These are phyloP conservation scores for Hymenoscyphus infarciens DNA, from an alignment of 2,329 filamentous ascomycete species.

Conservation along the genomic window DNA sequence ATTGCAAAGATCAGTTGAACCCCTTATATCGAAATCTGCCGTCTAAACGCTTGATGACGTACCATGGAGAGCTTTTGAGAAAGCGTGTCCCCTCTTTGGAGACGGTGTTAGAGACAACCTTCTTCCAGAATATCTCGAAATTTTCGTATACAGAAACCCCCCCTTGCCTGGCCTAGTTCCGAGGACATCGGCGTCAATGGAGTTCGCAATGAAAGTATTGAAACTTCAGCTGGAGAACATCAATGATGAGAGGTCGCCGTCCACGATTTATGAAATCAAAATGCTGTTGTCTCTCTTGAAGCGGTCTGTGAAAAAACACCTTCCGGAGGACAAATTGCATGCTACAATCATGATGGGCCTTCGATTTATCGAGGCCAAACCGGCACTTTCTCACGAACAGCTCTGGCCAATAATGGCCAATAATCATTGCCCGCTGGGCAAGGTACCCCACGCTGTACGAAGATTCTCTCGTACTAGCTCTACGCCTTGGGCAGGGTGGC, in stretches of 20 bases:
- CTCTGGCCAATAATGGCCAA: no score
- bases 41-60: constrained; percentile 6
- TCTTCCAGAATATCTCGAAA: constrained; percentile 13
- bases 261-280: constrained; percentile 12
- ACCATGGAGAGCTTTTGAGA: constrained; percentile 12
- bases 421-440: no score
- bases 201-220: constrained; percentile 17
- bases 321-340: constrained; percentile 11
- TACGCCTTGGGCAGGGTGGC: no score
- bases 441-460: no score
- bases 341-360: constrained; percentile 15
- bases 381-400: no score
- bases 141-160: constrained; percentile 14
- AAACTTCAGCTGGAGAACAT: constrained; percentile 14
- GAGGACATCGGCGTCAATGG: constrained; percentile 19
- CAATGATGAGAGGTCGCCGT: constrained; percentile 11
- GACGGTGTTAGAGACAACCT: constrained; percentile 4
- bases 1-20: constrained; percentile 15
- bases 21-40: constrained; percentile 15
- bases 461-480: no score
- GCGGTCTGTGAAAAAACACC: constrained; percentile 9
- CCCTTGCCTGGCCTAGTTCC: constrained; percentile 7
- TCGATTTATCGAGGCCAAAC: constrained; percentile 10
- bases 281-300: constrained; percentile 15
- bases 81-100: constrained; percentile 14